Evolutionary conservation across 331 rosid species (phyloP).

Genomic region (Telfairia occidentalis): DNA sequence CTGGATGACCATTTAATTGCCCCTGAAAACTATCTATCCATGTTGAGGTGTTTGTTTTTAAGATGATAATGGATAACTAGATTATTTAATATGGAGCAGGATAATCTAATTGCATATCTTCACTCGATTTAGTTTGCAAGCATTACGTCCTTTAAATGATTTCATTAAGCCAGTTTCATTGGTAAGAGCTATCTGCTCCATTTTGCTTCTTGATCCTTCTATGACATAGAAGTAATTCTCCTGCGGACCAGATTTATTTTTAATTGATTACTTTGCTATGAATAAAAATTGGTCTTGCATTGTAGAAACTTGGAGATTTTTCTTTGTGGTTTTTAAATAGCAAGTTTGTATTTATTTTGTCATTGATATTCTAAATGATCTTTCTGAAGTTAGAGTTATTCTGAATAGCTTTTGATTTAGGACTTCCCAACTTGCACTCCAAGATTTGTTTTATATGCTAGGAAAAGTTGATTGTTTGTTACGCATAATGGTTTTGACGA

Average conservation of each 20-base stretch:
- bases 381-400: not conserved
- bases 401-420: not conserved
- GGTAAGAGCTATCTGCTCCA: not conserved
- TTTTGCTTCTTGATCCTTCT: not conserved
- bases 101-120: not conserved
- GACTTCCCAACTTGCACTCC: not conserved
- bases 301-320: not conserved
- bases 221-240: not conserved
- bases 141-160: not conserved
- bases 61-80: not conserved
- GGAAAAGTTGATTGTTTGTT: not conserved
- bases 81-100: not conserved
- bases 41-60: not conserved
- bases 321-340: not conserved
- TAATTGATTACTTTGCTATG: not conserved
- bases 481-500: slow-evolving; percentile 8
- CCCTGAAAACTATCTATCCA: not conserved
- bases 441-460: not conserved
- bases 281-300: not conserved
- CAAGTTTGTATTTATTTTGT: not conserved
- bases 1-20: not conserved
- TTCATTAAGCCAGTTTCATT: not conserved
- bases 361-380: not conserved
- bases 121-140: not conserved
- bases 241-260: not conserved